Percentiles rank a stretch among this genome's conserved stretches.
These are phyloP conservation scores for Yarrowia sp. DNA, from an alignment of 805 yeast species.

Conservation along the genomic window DNA sequence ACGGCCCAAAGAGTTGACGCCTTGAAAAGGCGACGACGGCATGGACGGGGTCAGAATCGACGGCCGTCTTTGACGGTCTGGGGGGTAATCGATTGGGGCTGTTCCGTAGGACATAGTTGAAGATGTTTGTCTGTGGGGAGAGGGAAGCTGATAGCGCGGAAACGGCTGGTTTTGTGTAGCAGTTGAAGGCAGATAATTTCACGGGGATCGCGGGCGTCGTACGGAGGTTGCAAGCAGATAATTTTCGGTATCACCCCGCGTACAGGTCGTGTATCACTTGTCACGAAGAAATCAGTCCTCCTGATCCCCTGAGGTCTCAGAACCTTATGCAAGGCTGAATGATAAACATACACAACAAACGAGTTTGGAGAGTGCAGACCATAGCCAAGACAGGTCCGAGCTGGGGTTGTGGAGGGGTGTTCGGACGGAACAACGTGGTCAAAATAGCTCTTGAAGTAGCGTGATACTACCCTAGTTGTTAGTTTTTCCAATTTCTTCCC, in stretches of 20 bases:
- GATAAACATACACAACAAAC: conserved; percentile 28
- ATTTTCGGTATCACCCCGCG: background rate
- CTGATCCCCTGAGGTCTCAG: conserved; percentile 36
- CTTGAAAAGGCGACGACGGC: conserved; percentile 30
- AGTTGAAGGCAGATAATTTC: background rate
- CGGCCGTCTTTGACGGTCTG: conserved; percentile 23
- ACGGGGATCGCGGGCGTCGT: background rate
- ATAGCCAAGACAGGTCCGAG: background rate
- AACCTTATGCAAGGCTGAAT: conserved; percentile 29
- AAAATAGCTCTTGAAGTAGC: background rate
- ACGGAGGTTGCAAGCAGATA: background rate
- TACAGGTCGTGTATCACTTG: conserved; percentile 6
- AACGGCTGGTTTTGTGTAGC: background rate
- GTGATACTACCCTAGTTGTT: too few species aligned
- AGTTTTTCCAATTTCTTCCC: too few species aligned
- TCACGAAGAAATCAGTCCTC: conserved; percentile 10
- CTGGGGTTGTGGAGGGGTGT: background rate
- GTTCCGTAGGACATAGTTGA: conserved; percentile 31
- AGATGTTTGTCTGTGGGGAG: background rate
- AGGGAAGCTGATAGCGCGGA: background rate
- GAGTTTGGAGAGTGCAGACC: conserved; percentile 14
- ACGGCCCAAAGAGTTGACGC: conserved; percentile 67
- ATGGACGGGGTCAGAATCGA: conserved; percentile 22
- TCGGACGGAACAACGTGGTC: background rate
- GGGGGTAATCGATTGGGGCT: conserved; percentile 32